Percentiles rank a stretch among this genome's conserved stretches.
These are phyloP conservation scores for Phalaenopsis aphrodite DNA, from an alignment of 106 monocot species.

Conservation along the genomic window DNA sequence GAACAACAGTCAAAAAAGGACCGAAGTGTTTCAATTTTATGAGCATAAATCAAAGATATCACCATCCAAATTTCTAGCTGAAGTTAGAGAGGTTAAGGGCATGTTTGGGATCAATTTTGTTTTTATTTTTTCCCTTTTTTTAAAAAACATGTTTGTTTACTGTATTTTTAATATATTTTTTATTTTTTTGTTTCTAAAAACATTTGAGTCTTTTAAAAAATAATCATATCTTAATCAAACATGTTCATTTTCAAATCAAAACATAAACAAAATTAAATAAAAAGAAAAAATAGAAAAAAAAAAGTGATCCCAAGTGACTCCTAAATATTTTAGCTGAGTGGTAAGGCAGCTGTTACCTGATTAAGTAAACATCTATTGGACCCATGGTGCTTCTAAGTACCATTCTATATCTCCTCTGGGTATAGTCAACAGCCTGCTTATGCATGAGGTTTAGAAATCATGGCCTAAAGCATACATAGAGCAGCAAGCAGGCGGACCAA, in stretches of 20 bases:
- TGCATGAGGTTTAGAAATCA: not conserved
- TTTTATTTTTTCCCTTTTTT: too few relatives aligned
- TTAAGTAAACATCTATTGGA: slow-evolving; percentile 86
- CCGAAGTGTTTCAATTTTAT: not conserved
- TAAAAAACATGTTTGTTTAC: too few relatives aligned
- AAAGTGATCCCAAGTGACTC: too few relatives aligned
- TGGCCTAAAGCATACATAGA: not conserved
- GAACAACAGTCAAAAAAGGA: not conserved
- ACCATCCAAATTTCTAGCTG: not conserved
- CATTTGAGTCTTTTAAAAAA: too few relatives aligned
- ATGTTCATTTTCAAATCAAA: too few relatives aligned
- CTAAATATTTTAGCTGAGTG: too few relatives aligned
- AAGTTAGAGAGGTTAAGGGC: not conserved
- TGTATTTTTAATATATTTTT: too few relatives aligned
- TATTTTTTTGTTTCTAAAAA: too few relatives aligned
- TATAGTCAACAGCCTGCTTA: slow-evolving; percentile 60
- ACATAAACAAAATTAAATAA: too few relatives aligned
- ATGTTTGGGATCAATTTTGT: too few relatives aligned
- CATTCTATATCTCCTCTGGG: slow-evolving; percentile 86
- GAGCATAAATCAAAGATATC: not conserved
- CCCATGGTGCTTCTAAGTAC: slow-evolving; percentile 89
- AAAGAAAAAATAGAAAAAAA: too few relatives aligned
- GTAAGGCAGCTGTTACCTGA: slow-evolving; percentile 46
- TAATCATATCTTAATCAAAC: too few relatives aligned
- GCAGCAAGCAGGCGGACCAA: not conserved